Percentiles rank a stretch among this genome's conserved stretches.
Conservation (phyloP, 345 rosid genomes). For the Eutrema yunnanense region DNA sequence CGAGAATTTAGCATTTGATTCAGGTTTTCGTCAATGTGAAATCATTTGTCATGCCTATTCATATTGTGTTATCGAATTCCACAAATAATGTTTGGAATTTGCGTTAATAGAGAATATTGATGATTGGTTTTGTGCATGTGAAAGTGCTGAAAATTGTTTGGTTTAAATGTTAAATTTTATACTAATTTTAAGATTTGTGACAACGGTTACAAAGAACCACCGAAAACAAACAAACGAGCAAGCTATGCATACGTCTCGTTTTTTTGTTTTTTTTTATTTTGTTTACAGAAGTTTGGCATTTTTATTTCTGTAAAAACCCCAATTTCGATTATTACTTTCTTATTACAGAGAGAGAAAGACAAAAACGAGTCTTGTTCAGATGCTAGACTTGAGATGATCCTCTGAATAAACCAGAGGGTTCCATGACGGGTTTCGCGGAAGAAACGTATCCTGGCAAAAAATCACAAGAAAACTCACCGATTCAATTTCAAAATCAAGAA, state of each 20-base stretch:
- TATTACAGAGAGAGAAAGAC: too few relatives aligned
- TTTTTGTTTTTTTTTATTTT: too few relatives aligned
- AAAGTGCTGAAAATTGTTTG: too few relatives aligned
- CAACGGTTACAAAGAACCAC: too few relatives aligned
- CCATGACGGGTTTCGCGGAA: constrained; percentile 60
- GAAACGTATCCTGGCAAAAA: constrained; percentile 62
- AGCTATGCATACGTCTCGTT: too few relatives aligned
- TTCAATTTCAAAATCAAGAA: neutral
- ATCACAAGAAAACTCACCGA: neutral
- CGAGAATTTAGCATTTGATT: constrained; percentile 27
- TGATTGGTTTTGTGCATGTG: neutral
- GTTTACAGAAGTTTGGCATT: too few relatives aligned
- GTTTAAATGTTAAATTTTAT: too few relatives aligned
- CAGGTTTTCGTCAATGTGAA: constrained; percentile 36
- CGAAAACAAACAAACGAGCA: too few relatives aligned
- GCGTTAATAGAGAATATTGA: neutral
- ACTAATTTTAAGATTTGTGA: too few relatives aligned
- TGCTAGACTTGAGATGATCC: constrained; percentile 40
- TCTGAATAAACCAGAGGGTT: constrained; percentile 40
- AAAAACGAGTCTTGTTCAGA: constrained; percentile 5
- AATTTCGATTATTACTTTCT: too few relatives aligned
- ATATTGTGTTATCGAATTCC: constrained; percentile 15
- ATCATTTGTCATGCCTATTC: neutral
- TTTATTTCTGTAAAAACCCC: too few relatives aligned
- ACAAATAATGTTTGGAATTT: neutral